Evolutionary conservation across 2,329 filamentous ascomycete species (phyloP), one percentile per base, ranked within the genome.

Genomic region (Verticillium isaacii): DNA sequence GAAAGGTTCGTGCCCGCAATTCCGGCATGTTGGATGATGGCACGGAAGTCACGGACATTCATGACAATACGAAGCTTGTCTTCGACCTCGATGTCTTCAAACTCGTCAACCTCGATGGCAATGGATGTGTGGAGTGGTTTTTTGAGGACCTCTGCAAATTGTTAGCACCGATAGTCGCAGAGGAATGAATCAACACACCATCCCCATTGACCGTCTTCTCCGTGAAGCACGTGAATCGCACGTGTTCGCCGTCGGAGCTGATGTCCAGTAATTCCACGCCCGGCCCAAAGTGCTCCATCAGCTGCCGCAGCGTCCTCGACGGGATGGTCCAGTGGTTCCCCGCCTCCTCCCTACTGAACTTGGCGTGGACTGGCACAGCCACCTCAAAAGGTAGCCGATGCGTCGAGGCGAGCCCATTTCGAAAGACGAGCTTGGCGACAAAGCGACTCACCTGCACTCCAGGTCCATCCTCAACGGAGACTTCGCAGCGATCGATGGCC

Each of bases 211-310:
- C 83, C 9, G 89, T 86, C 75, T 92, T 93, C 72, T 93, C 91
- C 0, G 90, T 93, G 69, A 91, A 93, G 70, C 90, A 93, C 32
- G 90, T 91, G 68, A 94, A 91, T 62, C 91, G 90, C 17, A 90
- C 87, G 56, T 89, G 85, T 60, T 90, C 86, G 14, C 87, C 86
- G 63, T 92, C 87, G 0, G 88, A 87, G 69, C 90, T 89, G 65
- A 94, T 89, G 67, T 93, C 91, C 2, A 94, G 82, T 66, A 93
- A 89, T 72, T 94, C 91, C 36, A 91, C 92, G 5, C 89, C 90
- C 1, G 89, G 89, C 0, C 90, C 89, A 69, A 93, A 93, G 70
- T 92, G 90, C 63, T 93, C 91, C 75, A 91, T 88, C 64, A 92
- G 84, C 68, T 93, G 89, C 64, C 89, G 85, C 59, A 94, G 75